Conservation (phyloP, 768 basidiomycete species). For the Mycena amicta region DNA sequence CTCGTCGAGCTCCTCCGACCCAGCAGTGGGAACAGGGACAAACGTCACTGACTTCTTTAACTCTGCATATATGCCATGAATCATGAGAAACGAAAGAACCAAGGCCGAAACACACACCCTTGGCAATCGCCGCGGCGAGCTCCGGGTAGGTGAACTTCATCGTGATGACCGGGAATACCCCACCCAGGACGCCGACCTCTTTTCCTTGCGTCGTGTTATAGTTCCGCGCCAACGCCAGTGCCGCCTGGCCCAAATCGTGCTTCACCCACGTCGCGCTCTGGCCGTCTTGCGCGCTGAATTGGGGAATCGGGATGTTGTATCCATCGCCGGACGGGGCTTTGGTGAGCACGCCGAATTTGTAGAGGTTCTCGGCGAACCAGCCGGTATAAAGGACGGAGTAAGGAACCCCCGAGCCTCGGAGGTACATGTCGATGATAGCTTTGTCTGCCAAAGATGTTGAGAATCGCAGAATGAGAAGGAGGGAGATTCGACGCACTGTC, state of each 20-base stretch:
- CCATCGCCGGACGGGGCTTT: not conserved
- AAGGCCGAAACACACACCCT: not conserved
- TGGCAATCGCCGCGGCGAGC: constrained; percentile 2
- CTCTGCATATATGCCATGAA: constrained; percentile 8
- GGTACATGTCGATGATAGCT: constrained; percentile 6
- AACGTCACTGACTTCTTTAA: constrained; percentile 32
- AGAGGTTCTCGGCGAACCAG: constrained; percentile 17
- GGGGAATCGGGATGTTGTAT: constrained; percentile 12
- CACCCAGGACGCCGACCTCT: constrained; percentile 5
- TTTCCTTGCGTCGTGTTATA: constrained; percentile 1
- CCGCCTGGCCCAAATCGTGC: constrained; percentile 8
- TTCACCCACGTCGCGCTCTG: constrained; percentile 8
- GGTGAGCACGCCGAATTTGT: constrained; percentile 2
- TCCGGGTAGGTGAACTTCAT: constrained; percentile 9
- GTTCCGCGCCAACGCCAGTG: constrained; percentile 1
- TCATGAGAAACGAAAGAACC: not conserved
- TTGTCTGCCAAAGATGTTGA: not conserved
- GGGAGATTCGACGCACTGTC: constrained; percentile 6
- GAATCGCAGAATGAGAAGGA: not conserved
- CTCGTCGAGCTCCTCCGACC: constrained; percentile 26
- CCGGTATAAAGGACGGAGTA: constrained; percentile 1
- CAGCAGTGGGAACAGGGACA: constrained; percentile 13
- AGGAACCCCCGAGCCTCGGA: constrained; percentile 8
- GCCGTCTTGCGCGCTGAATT: not conserved
- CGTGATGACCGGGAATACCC: constrained; percentile 4